Percentiles rank a stretch among this genome's conserved stretches.
Evolutionary conservation across 768 basidiomycete genomes (phyloP).

Genomic region (Antrodiella citrinella): DNA sequence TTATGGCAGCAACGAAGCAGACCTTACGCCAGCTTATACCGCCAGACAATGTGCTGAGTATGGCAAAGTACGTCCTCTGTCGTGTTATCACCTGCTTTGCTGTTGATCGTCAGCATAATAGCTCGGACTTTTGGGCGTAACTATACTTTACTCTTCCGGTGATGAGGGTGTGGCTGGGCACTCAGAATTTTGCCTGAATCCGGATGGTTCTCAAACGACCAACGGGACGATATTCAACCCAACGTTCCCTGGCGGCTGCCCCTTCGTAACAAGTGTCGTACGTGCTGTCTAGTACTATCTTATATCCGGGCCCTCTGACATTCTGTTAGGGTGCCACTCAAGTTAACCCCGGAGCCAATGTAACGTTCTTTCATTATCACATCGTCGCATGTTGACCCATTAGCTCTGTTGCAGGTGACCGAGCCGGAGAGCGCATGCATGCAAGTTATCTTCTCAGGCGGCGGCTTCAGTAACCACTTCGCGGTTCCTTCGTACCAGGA

Average conservation of each 20-base stretch:
- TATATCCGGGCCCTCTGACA: neutral
- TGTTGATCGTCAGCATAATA: constrained; percentile 12
- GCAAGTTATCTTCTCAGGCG: constrained; percentile 51
- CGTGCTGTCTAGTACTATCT: neutral
- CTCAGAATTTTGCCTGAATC: constrained; percentile 23
- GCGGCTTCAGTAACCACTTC: constrained; percentile 68
- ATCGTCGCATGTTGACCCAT: too few species aligned
- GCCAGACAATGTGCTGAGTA: constrained; percentile 37
- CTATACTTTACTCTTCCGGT: constrained; percentile 36
- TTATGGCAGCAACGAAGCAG: constrained; percentile 30
- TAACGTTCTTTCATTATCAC: too few species aligned
- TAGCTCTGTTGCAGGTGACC: constrained; percentile 12
- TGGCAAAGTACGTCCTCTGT: constrained; percentile 29
- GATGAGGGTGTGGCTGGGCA: constrained; percentile 35
- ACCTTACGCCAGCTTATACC: constrained; percentile 27
- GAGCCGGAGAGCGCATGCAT: constrained; percentile 31
- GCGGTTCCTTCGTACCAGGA: constrained; percentile 48
- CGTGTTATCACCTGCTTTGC: too few species aligned
- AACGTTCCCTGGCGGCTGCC: constrained; percentile 22
- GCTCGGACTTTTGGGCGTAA: constrained; percentile 28
- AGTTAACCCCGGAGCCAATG: constrained; percentile 23
- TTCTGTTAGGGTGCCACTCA: constrained; percentile 25
- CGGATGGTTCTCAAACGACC: constrained; percentile 16
- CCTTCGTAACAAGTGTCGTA: constrained; percentile 29
- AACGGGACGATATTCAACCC: constrained; percentile 4